These are phyloP conservation scores for Pseudopyricularia cyperi DNA, from an alignment of 2,329 filamentous ascomycete species.

Conservation along the genomic window DNA sequence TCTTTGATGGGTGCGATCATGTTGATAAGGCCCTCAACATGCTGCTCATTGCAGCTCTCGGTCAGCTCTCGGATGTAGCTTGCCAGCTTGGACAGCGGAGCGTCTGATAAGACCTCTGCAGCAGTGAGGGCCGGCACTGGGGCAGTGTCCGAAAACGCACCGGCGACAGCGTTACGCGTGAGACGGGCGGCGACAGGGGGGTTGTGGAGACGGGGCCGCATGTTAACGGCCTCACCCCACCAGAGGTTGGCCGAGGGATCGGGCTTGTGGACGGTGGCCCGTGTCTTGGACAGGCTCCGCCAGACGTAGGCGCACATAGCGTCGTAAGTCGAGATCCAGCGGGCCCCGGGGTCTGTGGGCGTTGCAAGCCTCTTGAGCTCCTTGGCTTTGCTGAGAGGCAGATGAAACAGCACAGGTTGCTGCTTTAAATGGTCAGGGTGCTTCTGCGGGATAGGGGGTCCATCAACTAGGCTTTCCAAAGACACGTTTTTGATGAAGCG, in stretches of 20 bases:
- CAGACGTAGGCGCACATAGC: constrained; percentile 24
- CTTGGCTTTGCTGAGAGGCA: no score
- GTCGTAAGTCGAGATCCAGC: constrained; percentile 28
- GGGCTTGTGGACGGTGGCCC: constrained; percentile 17
- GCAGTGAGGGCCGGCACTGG: constrained; percentile 14
- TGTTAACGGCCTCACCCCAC: constrained; percentile 23
- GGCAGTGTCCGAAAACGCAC: constrained; percentile 10
- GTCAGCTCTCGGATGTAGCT: constrained; percentile 23
- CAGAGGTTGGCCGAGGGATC: constrained; percentile 12
- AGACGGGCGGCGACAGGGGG: constrained; percentile 17
- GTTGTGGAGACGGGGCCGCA: constrained; percentile 19
- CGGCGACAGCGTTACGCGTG: constrained; percentile 19
- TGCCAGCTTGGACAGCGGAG: constrained; percentile 20
- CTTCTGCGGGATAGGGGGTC: not conserved
- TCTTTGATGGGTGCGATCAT: constrained; percentile 20
- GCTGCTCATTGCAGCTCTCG: constrained; percentile 18
- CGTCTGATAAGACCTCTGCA: constrained; percentile 18
- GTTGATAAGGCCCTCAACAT: constrained; percentile 15
- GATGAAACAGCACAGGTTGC: constrained; percentile 20
- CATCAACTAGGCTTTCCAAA: not conserved
- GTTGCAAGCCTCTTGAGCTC: constrained; percentile 21
- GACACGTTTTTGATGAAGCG: not conserved
- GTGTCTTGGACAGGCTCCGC: constrained; percentile 18
- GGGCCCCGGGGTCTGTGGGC: constrained; percentile 17
- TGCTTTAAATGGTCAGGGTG: not conserved